Percentiles rank a stretch among this genome's conserved stretches.
Conservation (phyloP, 2,329 filamentous ascomycete genomes). For the Parafenestella ontariensis region DNA sequence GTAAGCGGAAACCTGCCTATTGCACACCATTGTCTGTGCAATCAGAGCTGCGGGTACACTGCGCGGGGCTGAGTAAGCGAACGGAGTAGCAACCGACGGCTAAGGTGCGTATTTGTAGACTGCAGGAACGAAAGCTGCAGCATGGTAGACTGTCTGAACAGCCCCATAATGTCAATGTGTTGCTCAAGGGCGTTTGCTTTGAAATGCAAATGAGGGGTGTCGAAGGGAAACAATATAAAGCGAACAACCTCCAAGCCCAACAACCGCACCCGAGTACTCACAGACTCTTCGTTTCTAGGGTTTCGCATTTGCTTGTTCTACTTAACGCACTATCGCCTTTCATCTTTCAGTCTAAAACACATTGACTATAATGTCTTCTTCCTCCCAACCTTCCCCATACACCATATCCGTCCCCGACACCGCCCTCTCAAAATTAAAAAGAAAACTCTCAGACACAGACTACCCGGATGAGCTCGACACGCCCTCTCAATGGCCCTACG, state of each 20-base stretch:
- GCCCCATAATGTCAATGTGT: slow-evolving; percentile 8
- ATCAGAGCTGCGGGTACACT: neutral
- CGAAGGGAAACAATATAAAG: neutral
- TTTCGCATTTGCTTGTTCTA: neutral
- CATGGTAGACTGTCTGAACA: neutral
- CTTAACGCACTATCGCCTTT: neutral
- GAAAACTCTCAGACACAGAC: slow-evolving; percentile 61
- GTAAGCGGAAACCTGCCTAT: neutral
- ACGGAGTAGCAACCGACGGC: neutral
- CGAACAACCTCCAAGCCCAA: neutral
- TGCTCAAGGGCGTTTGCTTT: slow-evolving; percentile 4
- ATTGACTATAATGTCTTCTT: too few relatives aligned
- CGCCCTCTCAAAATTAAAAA: slow-evolving; percentile 60
- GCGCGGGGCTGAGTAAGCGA: neutral
- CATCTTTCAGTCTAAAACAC: neutral
- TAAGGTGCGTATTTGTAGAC: neutral
- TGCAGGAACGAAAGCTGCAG: neutral
- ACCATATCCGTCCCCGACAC: slow-evolving; percentile 47
- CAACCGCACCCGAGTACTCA: neutral
- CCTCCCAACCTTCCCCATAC: slow-evolving; percentile 28
- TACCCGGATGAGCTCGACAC: slow-evolving; percentile 64
- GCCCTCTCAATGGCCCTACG: slow-evolving; percentile 62
- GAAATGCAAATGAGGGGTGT: slow-evolving; percentile 17
- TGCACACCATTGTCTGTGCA: neutral
- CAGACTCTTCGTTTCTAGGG: neutral